phyloP scores from a whole-genome alignment of 768 basidiomycete genomes.

The Tylopilus felleus region DNA sequence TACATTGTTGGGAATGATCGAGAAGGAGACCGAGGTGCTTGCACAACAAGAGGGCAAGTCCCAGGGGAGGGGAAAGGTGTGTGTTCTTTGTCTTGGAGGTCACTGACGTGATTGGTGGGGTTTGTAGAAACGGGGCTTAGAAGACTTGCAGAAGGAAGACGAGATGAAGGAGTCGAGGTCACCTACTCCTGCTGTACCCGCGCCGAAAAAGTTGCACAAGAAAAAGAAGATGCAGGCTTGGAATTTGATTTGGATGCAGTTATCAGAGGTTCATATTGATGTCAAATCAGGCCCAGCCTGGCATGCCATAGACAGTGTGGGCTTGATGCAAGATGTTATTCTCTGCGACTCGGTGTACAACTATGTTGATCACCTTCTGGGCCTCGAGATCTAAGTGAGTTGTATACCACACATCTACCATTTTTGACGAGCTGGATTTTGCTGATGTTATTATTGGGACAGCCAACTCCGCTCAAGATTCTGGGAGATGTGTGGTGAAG shows the following conservation, averaged over 20 bases:
- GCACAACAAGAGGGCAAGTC: slow-evolving; percentile 65
- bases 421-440: slow-evolving; percentile 11
- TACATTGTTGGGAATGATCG: slow-evolving; percentile 84
- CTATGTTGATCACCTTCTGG: slow-evolving; percentile 38
- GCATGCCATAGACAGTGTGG: too few relatives aligned
- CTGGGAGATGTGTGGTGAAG: slow-evolving; percentile 53
- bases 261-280: too few relatives aligned
- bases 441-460: slow-evolving; percentile 37
- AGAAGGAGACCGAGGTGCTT: slow-evolving; percentile 77
- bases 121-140: slow-evolving; percentile 66
- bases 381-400: slow-evolving; percentile 37
- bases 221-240: slow-evolving; percentile 59
- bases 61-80: slow-evolving; percentile 67
- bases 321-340: background rate
- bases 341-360: background rate
- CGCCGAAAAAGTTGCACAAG: slow-evolving; percentile 59
- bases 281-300: slow-evolving; percentile 16
- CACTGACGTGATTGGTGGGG: slow-evolving; percentile 1
- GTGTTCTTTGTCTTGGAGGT: slow-evolving; percentile 8
- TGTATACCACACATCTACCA: background rate
- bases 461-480: slow-evolving; percentile 41
- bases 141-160: slow-evolving; percentile 55
- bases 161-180: slow-evolving; percentile 53
- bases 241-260: too few relatives aligned
- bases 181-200: slow-evolving; percentile 52